Base-by-base conservation (phyloP, 2,329 filamentous ascomycete species). In the Paramyrothecium roridum region DNA sequence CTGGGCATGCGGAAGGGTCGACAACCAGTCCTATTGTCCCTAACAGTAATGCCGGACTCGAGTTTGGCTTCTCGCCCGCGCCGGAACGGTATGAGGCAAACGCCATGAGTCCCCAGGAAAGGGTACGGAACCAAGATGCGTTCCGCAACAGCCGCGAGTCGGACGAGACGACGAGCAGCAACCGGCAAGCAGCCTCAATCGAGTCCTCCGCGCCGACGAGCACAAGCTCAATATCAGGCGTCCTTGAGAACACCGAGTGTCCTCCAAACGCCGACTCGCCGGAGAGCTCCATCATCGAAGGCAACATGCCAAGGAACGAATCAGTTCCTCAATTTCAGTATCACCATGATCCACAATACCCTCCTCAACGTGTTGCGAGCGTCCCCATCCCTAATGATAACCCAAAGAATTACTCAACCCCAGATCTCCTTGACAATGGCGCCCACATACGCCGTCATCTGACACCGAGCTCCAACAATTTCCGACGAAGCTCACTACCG, bases 281-380 rank as follows among this genome's bases (percentile, higher is more conserved):
- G 1, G 76, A 76, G 54, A 81, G 80, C 63, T 83, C 81, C 8
- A 64, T 81, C 30, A 70, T 78, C 23, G 78, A 81, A 46, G 77
- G 75, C 17, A 70, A 72, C 52, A 64, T 73, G 51, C 64, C 72
- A 7, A 73, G 70, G 54, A 73, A 68, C 58, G 73, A 76, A 53
- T 69, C 76, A 3, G 80, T 86, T 10, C 81, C 83, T 12, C 80
- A 79, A 59, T 77, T 87, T 54, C 83, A 87, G 64, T 87, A 88
- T 61, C 82, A 87, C 61, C 82, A 87, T 61, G 84, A 87, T 60
- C 84, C 84, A 61, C 76, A 79, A 51, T 68, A 76, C 2, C 75
- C 63, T 61, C 78, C 58, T 66, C 72, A 54, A 21, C 71, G 73
- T 23, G 73, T 76, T 55, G 72, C 71, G 52, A 80, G 71, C 62